phyloP scores from a whole-genome alignment of 2,329 filamentous ascomycete genomes.

The Talaromyces verruculosus region DNA sequence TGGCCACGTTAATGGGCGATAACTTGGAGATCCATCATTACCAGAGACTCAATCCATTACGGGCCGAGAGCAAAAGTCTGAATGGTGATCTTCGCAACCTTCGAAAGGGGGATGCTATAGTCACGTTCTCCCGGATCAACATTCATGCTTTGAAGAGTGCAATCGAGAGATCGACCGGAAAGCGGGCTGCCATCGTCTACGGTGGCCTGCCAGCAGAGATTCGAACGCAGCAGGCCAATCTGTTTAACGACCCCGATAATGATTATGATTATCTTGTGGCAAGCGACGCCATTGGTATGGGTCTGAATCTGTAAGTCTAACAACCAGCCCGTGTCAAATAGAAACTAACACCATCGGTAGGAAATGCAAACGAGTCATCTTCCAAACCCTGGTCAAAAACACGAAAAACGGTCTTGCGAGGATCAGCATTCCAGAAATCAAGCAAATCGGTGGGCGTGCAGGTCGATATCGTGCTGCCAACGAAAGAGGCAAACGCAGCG shows the following conservation, averaged over 20 bases:
- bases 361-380: slow-evolving; percentile 82
- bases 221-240: slow-evolving; percentile 79
- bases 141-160: slow-evolving; percentile 77
- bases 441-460: slow-evolving; percentile 91
- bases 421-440: slow-evolving; percentile 74
- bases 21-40: slow-evolving; percentile 79
- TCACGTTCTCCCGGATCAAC: slow-evolving; percentile 77
- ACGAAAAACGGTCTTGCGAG: slow-evolving; percentile 59
- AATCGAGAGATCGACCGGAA: slow-evolving; percentile 74
- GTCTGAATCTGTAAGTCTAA: slow-evolving; percentile 73
- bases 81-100: slow-evolving; percentile 64
- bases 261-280: slow-evolving; percentile 94
- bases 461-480: slow-evolving; percentile 77
- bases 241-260: slow-evolving; percentile 94
- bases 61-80: slow-evolving; percentile 65
- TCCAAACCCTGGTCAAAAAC: slow-evolving; percentile 74
- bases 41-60: slow-evolving; percentile 74
- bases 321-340: not conserved
- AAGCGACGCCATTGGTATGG: slow-evolving; percentile 96
- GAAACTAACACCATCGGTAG: slow-evolving; percentile 36
- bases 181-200: slow-evolving; percentile 88
- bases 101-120: slow-evolving; percentile 85
- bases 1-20: slow-evolving; percentile 80
- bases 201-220: slow-evolving; percentile 90
- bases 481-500: slow-evolving; percentile 45